Conservation (phyloP, 1,284 basidiomycete species). For the Marasmius tenuissimus region DNA sequence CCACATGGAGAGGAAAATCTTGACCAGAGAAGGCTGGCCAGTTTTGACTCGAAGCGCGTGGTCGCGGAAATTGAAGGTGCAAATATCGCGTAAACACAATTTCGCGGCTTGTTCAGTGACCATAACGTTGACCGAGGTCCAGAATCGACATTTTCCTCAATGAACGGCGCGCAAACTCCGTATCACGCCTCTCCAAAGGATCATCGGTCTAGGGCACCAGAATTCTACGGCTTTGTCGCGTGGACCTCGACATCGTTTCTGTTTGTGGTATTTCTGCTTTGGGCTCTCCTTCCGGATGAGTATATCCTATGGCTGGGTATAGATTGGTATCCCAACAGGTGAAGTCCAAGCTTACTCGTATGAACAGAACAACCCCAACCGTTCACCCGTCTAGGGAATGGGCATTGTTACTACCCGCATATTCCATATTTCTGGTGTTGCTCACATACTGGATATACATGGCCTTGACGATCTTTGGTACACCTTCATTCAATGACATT, state of each 20-base stretch:
- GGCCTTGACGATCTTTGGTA: slow-evolving; percentile 68
- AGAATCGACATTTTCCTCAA: too few relatives aligned
- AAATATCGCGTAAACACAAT: neutral
- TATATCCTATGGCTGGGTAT: slow-evolving; percentile 67
- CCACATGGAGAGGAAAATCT: neutral
- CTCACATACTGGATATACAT: slow-evolving; percentile 81
- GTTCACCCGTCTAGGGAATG: slow-evolving; percentile 62
- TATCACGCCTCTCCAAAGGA: slow-evolving; percentile 30
- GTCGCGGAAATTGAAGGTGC: neutral
- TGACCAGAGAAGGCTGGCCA: slow-evolving; percentile 1
- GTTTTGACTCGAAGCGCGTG: too few relatives aligned
- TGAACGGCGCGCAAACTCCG: neutral
- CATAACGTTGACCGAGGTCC: too few relatives aligned
- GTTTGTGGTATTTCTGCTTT: slow-evolving; percentile 72
- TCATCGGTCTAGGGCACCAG: slow-evolving; percentile 62
- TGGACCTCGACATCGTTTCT: slow-evolving; percentile 76
- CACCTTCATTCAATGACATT: slow-evolving; percentile 69
- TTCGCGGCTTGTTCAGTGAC: neutral
- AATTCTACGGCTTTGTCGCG: slow-evolving; percentile 88
- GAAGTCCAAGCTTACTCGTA: slow-evolving; percentile 21
- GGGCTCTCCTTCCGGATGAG: slow-evolving; percentile 55
- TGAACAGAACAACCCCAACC: slow-evolving; percentile 7
- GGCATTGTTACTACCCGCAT: slow-evolving; percentile 83
- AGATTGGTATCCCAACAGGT: slow-evolving; percentile 89
- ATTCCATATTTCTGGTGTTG: slow-evolving; percentile 70